phyloP scores from a whole-genome alignment of 371 early-diverging fungal species.

The Apophysomyces trapeziformis region DNA sequence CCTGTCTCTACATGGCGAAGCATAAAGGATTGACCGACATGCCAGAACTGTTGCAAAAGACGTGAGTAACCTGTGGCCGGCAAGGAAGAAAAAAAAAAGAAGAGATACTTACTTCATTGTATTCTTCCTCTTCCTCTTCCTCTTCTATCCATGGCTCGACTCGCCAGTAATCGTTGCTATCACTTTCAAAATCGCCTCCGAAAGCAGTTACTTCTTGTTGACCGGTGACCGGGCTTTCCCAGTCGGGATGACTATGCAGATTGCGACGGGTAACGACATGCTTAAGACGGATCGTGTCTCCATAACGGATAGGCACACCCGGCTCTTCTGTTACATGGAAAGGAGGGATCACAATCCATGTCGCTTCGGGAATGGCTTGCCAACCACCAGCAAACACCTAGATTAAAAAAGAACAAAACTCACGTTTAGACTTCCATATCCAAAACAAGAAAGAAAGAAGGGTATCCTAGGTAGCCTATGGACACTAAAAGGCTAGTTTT shows the following conservation, averaged over 20 bases:
- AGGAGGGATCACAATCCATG: constrained; percentile 62
- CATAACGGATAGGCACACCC: constrained; percentile 55
- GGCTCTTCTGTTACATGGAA: constrained; percentile 32
- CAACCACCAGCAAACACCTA: constrained; percentile 52
- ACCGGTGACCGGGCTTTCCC: constrained; percentile 51
- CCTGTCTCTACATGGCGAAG: constrained; percentile 60
- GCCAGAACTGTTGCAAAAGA: constrained; percentile 46
- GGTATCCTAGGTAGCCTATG: too few relatives aligned
- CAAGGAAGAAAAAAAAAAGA: neutral
- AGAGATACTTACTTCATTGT: constrained; percentile 29
- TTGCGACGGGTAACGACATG: constrained; percentile 53
- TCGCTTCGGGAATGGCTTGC: constrained; percentile 39
- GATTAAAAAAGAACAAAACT: too few relatives aligned
- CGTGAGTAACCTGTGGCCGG: too few relatives aligned
- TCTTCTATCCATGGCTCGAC: constrained; percentile 57
- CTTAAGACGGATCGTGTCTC: constrained; percentile 58
- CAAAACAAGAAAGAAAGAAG: too few relatives aligned
- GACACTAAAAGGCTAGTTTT: neutral
- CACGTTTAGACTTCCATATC: too few relatives aligned
- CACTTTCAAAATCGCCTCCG: constrained; percentile 51
- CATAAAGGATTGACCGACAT: constrained; percentile 45
- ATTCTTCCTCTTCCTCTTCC: constrained; percentile 35
- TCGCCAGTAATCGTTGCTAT: constrained; percentile 68
- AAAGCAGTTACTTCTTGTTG: constrained; percentile 68
- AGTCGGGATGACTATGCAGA: constrained; percentile 62